Conservation (phyloP, 441 rosid species). For the Populus hybrid region DNA sequence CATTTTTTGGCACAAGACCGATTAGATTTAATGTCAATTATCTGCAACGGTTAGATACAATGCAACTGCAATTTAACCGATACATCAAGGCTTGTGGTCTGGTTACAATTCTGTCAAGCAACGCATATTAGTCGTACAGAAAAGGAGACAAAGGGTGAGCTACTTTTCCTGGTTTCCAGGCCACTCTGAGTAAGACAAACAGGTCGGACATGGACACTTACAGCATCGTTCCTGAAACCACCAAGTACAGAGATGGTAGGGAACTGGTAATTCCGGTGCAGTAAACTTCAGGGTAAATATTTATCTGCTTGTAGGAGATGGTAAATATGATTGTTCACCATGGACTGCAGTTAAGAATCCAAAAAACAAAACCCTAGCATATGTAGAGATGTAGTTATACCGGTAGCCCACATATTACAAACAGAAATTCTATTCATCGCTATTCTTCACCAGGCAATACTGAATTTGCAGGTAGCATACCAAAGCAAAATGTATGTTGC, state of each 20-base stretch:
- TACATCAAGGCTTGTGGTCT: neutral
- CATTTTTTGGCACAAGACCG: neutral
- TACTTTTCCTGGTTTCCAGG: no score
- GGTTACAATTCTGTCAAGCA: neutral
- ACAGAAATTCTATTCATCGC: neutral
- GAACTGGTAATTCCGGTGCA: neutral
- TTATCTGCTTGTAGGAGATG: neutral
- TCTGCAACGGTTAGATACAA: neutral
- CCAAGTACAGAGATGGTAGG: neutral
- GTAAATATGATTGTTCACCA: neutral
- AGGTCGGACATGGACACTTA: neutral
- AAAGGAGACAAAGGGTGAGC: no score
- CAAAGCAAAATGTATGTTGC: neutral
- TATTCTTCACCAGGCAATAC: neutral
- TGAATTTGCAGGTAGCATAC: neutral
- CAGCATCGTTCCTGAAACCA: no score
- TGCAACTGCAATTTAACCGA: neutral
- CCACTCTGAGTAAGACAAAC: neutral
- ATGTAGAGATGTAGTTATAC: no score
- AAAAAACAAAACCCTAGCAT: neutral
- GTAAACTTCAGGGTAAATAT: neutral
- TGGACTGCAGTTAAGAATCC: neutral
- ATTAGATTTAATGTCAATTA: neutral
- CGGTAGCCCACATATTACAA: neutral
- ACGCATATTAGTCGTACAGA: neutral